Percentiles rank a stretch among this genome's conserved stretches.
Evolutionary conservation across 2,329 filamentous ascomycete genomes (phyloP).

Genomic region (Aspergillus unguis): DNA sequence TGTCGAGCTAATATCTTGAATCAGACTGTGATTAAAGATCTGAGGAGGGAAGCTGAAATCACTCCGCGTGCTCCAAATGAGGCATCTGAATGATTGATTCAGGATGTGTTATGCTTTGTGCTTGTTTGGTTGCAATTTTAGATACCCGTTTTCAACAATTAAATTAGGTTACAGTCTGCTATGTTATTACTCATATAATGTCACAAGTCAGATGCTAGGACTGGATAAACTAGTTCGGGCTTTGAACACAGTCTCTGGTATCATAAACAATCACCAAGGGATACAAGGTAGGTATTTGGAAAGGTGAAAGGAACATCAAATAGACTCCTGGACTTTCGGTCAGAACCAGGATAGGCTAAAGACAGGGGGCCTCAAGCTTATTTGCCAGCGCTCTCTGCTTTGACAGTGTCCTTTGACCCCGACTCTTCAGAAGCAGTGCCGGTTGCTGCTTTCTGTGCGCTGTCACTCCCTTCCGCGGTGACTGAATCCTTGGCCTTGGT

Average conservation of each 20-base stretch:
- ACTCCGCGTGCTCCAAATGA: constrained; percentile 24
- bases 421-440: constrained; percentile 45
- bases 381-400: constrained; percentile 27
- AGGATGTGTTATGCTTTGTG: background rate
- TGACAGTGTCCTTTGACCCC: constrained; percentile 24
- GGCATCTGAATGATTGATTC: constrained; percentile 15
- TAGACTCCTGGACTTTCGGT: background rate
- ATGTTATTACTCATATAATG: background rate
- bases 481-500: constrained; percentile 63
- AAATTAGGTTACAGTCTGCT: background rate
- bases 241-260: constrained; percentile 20
- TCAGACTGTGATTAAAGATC: constrained; percentile 47
- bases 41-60: constrained; percentile 40
- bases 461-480: constrained; percentile 53
- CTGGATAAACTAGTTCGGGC: background rate
- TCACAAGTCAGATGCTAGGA: background rate
- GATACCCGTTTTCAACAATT: constrained; percentile 17
- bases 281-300: constrained; percentile 8
- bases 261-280: constrained; percentile 18
- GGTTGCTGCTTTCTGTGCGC: constrained; percentile 61
- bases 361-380: constrained; percentile 14
- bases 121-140: constrained; percentile 3
- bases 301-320: constrained; percentile 1
- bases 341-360: too few relatives aligned
- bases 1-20: constrained; percentile 6